Base-by-base conservation (phyloP, 352 stramenopile species). In the Phytophthora pluvialis region DNA sequence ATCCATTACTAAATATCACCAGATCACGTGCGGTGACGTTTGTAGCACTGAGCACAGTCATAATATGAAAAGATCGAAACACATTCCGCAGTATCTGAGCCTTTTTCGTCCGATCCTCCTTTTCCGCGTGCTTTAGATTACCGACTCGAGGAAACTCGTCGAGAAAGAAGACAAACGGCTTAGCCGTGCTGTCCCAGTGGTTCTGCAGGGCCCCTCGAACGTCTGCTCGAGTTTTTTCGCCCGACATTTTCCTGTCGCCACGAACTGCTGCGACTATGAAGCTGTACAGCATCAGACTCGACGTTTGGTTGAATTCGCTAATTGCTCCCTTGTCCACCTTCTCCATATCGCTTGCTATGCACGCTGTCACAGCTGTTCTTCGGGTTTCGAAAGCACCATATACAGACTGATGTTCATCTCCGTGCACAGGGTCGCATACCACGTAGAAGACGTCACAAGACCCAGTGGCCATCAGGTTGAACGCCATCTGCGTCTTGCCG, bases 401-500 rank as follows among this genome's bases (percentile, higher is more conserved):
- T n/a, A n/a, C n/a, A n/a, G n/a, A n/a, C n/a, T n/a, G n/a, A n/a
- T n/a, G n/a, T n/a, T n/a, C n/a, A n/a, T n/a, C n/a, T n/a, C n/a
- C n/a, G n/a, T n/a, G n/a, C n/a, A n/a, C n/a, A n/a, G n/a, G n/a
- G n/a, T 10, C 39, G 26, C 53, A 61, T 29, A 61, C 40, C 32
- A 53, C 45, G 16, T 61, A 53, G 29, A 61, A 52, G 16, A 61
- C 53, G 3, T 61, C 42, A 26, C 28, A 61, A 16, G 44, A n/a
- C 32, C 53, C 42, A 35, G 11, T 33, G 53, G 40, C 53, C 21
- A 38, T n/a, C 53, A 61, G 45, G 42, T 61, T 61, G 53, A 61
- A 61, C 11, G 53, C 53, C 42, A 61, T 50, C 52, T 61, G 53
- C 29, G 53, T 61, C 53, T 53, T 61, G 11, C 31, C 40, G 16